These are phyloP conservation scores for Gautieria morchelliformis DNA, from an alignment of 768 basidiomycete species.

Conservation along the genomic window DNA sequence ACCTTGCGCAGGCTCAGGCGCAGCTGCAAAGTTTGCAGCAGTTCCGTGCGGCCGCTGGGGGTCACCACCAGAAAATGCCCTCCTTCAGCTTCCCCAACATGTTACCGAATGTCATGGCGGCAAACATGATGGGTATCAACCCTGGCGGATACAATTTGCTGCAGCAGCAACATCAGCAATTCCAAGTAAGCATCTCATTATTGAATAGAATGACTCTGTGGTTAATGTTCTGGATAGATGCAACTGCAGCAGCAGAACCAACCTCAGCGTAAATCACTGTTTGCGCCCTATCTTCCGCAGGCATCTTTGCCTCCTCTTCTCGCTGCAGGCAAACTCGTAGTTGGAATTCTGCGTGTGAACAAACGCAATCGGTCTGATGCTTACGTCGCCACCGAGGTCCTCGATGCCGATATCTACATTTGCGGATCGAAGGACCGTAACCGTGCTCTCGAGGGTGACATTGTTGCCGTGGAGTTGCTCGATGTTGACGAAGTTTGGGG, in stretches of 20 bases:
- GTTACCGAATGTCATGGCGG: slow-evolving; percentile 95
- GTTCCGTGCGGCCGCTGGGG: slow-evolving; percentile 90
- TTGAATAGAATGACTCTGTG: background rate
- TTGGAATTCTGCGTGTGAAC: slow-evolving; percentile 94
- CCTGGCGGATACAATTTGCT: slow-evolving; percentile 75
- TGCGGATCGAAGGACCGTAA: slow-evolving; percentile 99
- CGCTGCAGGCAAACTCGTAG: slow-evolving; percentile 94
- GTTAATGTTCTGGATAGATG: slow-evolving; percentile 26
- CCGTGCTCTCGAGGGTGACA: slow-evolving; percentile 95
- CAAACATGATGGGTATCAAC: slow-evolving; percentile 89
- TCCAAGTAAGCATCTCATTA: slow-evolving; percentile 38
- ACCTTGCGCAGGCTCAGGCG: slow-evolving; percentile 94
- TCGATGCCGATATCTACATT: slow-evolving; percentile 98
- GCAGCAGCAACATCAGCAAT: slow-evolving; percentile 90
- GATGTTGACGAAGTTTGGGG: slow-evolving; percentile 98
- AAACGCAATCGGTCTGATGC: slow-evolving; percentile 98
- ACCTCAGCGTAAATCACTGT: slow-evolving; percentile 95
- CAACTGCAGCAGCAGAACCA: slow-evolving; percentile 87
- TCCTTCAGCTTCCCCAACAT: slow-evolving; percentile 98
- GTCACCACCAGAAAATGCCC: slow-evolving; percentile 93
- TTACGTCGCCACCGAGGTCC: slow-evolving; percentile 94
- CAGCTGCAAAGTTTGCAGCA: slow-evolving; percentile 94
- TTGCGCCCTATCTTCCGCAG: slow-evolving; percentile 97
- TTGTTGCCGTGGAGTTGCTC: slow-evolving; percentile 93
- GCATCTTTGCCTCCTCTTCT: slow-evolving; percentile 94